phyloP scores from a whole-genome alignment of 1,139 yeast genomes.

The Yamadazyma aaseri region DNA sequence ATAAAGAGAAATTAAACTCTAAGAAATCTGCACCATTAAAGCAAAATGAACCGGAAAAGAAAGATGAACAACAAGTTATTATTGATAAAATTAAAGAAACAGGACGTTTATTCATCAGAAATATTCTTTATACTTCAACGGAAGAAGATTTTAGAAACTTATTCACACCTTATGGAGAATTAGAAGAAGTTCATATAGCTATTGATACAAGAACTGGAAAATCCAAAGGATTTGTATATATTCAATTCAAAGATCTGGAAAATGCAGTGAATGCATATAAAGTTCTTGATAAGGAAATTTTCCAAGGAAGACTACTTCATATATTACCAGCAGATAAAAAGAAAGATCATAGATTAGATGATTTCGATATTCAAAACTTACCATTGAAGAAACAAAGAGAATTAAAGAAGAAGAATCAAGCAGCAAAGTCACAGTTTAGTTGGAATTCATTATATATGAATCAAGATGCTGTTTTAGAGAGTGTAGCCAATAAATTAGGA shows the following conservation, averaged over 20 bases:
- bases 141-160: constrained; percentile 73
- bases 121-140: constrained; percentile 74
- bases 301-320: constrained; percentile 92
- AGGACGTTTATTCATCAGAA: constrained; percentile 85
- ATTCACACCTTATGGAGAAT: constrained; percentile 54
- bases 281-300: constrained; percentile 79
- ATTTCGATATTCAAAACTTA: constrained; percentile 82
- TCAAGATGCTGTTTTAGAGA: constrained; percentile 86
- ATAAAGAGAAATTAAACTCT: constrained; percentile 13
- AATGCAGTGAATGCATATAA: constrained; percentile 77
- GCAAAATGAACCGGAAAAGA: constrained; percentile 17
- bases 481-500: constrained; percentile 85
- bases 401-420: constrained; percentile 77
- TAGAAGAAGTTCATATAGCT: constrained; percentile 87
- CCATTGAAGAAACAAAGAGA: constrained; percentile 91
- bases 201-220: constrained; percentile 85
- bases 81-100: constrained; percentile 59
- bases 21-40: too few relatives aligned
- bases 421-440: constrained; percentile 80
- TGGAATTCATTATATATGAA: constrained; percentile 96
- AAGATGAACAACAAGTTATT: constrained; percentile 39
- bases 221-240: constrained; percentile 91
- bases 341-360: constrained; percentile 78
- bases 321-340: constrained; percentile 83
- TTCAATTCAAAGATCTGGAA: constrained; percentile 62